Conservation (phyloP, 495 filamentous ascomycete genomes). For the Chaetomidium leptoderma region DNA sequence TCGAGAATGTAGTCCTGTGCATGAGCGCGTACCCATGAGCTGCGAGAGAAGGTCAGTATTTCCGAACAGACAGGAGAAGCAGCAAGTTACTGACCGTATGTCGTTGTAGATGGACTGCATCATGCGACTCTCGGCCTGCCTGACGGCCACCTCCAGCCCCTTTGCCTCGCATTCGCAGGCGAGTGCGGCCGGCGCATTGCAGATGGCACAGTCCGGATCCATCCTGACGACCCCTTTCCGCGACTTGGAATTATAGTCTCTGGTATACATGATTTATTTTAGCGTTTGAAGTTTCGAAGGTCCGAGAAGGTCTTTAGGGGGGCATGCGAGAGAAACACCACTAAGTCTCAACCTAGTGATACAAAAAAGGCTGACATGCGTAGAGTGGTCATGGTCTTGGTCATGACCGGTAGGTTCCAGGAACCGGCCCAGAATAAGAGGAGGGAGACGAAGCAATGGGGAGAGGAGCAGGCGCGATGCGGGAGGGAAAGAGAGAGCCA, state of each 20-base stretch:
- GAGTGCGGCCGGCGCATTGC: conserved; percentile 56
- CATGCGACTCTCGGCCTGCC: conserved; percentile 61
- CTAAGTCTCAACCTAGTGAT: conserved; percentile 26
- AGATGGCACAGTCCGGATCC: conserved; percentile 70
- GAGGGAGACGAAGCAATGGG: conserved; percentile 2
- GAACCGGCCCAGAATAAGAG: conserved; percentile 33
- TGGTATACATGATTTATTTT: conserved; percentile 49
- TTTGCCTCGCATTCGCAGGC: conserved; percentile 67
- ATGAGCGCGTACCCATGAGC: conserved; percentile 65
- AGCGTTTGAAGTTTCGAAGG: conserved; percentile 36
- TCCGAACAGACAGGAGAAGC: background rate
- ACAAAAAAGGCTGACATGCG: conserved; percentile 22
- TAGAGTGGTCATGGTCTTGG: conserved; percentile 27
- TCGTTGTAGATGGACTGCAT: conserved; percentile 59
- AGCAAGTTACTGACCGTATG: conserved; percentile 51
- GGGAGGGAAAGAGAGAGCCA: conserved; percentile 24
- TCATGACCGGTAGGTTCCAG: conserved; percentile 29
- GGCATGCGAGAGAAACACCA: conserved; percentile 9
- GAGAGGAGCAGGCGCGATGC: conserved; percentile 15
- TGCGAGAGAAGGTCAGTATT: conserved; percentile 33
- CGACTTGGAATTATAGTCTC: conserved; percentile 38
- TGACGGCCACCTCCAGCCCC: conserved; percentile 59
- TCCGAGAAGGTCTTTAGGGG: conserved; percentile 23
- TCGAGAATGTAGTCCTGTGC: conserved; percentile 66
- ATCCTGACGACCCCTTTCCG: conserved; percentile 52